A percentile compares a stretch with the other conserved stretches of the same genome.
Conservation (phyloP, 192 early-diverging fungal genomes). For the Coemansia sp. region DNA sequence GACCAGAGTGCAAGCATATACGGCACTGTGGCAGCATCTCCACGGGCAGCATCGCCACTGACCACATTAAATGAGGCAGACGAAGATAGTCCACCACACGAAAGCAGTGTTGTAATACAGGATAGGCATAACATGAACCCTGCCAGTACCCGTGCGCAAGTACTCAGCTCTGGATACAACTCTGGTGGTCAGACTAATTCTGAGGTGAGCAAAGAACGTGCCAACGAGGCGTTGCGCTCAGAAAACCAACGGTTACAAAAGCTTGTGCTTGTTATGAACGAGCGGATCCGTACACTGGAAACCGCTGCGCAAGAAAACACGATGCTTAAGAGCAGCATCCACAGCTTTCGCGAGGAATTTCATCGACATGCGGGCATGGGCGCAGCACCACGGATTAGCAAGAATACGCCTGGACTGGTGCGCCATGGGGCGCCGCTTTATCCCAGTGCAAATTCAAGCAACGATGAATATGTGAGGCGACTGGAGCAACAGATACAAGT, state of each 20-base stretch:
- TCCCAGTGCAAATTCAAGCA: not conserved
- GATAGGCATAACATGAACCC: not conserved
- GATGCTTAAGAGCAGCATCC: slow-evolving; percentile 56
- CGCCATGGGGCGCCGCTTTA: slow-evolving; percentile 8
- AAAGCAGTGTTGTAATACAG: not conserved
- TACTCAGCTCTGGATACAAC: not conserved
- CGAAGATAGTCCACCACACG: slow-evolving; percentile 9
- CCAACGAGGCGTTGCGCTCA: slow-evolving; percentile 1
- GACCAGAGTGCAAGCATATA: slow-evolving; percentile 44
- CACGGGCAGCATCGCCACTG: slow-evolving; percentile 22
- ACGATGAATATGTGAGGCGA: slow-evolving; percentile 22
- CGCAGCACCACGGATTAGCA: slow-evolving; percentile 29
- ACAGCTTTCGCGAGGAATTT: slow-evolving; percentile 53
- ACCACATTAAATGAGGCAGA: slow-evolving; percentile 24
- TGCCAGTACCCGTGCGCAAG: not conserved
- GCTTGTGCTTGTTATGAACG: slow-evolving; percentile 28
- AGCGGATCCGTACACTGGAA: slow-evolving; percentile 45
- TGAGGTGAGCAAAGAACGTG: not conserved
- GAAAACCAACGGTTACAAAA: slow-evolving; percentile 36
- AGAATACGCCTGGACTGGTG: slow-evolving; percentile 12
- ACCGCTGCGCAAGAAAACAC: slow-evolving; percentile 54
- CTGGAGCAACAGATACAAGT: slow-evolving; percentile 34
- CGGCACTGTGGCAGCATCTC: slow-evolving; percentile 10
- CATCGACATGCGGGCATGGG: slow-evolving; percentile 49
- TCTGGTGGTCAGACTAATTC: not conserved